Base-by-base conservation (phyloP, 108 stramenopile genomes). In the Discostella pseudostelligera region DNA sequence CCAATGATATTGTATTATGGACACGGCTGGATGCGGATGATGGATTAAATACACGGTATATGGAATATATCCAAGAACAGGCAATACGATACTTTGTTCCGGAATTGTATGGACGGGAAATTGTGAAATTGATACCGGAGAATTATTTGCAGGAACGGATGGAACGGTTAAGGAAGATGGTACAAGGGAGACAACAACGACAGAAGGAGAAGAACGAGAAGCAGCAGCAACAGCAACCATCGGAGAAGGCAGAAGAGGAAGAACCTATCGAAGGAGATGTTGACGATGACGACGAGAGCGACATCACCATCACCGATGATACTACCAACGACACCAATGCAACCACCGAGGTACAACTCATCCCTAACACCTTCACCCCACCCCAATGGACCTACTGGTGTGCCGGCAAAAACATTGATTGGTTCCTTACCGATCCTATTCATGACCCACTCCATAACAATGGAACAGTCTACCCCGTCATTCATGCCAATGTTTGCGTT, bases 21-120 rank as follows among this genome's bases (percentile, higher is more conserved):
- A 78, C 76, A 35, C 67, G 76, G 35, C 64, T 78, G 45, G 76
- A 78, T 72, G 76, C 76, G 12, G 76, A 78, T 56, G 76, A 78
- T 61, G 76, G 76, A 39, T 50, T 78, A 25, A 55, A 47, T 58
- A 16, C 47, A 11, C 32, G 72, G 2, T 89, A 74, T 56, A 47
- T 93, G 19, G 57, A 84, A 62, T 74, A 78, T 45, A 56, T 93
- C 6, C 88, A 93, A 60, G 24, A 76, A 40, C 69, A 81, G 45
- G 85, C 85, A 0, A 51, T 80, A 29, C 53, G 80, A 44, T 65
- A 72, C 57, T 87, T 90, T 59, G 19, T 50, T 17, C 59, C 69
- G 0, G 17, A 70, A 48, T 48, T 28, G 40, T 70, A 62, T 46
- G 51, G 25, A 22, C 56, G 22, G 43, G 62, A 64, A 32, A 56